Evolutionary conservation across 768 basidiomycete species (phyloP).

Genomic region (Trametes maxima): DNA sequence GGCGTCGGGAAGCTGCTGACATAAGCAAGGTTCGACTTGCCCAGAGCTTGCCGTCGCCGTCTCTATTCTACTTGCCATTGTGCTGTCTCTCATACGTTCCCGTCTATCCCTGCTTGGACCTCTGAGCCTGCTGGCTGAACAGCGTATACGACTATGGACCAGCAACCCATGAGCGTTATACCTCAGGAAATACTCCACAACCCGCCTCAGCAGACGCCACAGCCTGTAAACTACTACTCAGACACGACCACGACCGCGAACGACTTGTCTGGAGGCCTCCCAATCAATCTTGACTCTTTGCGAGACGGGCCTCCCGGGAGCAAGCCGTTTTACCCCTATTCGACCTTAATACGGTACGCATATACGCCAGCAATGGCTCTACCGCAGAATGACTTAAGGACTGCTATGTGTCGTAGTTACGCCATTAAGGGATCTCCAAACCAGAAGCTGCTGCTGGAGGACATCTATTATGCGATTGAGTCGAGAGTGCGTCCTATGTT

Average conservation of each 20-base stretch:
- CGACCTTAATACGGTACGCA: slow-evolving; percentile 83
- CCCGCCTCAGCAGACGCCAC: slow-evolving; percentile 26
- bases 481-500: slow-evolving; percentile 62
- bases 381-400: slow-evolving; percentile 11
- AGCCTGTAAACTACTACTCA: slow-evolving; percentile 61
- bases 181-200: slow-evolving; percentile 63
- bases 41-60: slow-evolving; percentile 32
- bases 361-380: neutral
- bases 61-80: slow-evolving; percentile 26
- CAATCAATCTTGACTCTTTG: slow-evolving; percentile 85
- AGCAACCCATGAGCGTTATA: slow-evolving; percentile 54
- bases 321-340: slow-evolving; percentile 91
- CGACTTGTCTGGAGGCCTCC: slow-evolving; percentile 81
- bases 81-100: slow-evolving; percentile 15
- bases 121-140: neutral
- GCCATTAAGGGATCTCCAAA: slow-evolving; percentile 91
- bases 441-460: slow-evolving; percentile 82
- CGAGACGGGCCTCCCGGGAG: slow-evolving; percentile 86
- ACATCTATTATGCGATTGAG: slow-evolving; percentile 92
- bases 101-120: neutral
- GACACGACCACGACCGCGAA: slow-evolving; percentile 53
- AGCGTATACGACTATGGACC: slow-evolving; percentile 37
- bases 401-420: slow-evolving; percentile 52
- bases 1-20: slow-evolving; percentile 32
- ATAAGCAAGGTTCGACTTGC: slow-evolving; percentile 31